Conservation (phyloP, 2,329 filamentous ascomycete species). For the Graphilbum ipis-grandicollis region DNA sequence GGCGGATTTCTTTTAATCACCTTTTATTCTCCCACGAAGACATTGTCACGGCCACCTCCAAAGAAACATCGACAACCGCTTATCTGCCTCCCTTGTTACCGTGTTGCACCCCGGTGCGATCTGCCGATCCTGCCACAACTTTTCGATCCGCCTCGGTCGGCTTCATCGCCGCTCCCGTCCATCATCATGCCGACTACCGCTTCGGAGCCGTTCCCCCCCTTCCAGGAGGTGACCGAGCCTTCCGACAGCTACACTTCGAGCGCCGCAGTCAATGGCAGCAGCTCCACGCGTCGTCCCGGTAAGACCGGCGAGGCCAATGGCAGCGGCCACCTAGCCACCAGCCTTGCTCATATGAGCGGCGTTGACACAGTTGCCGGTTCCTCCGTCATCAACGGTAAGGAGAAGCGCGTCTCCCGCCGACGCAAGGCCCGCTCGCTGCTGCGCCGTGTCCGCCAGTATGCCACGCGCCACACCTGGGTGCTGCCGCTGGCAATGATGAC, state of each 20-base stretch:
- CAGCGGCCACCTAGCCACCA: conserved; percentile 34
- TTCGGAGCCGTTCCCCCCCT: conserved; percentile 37
- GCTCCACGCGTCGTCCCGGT: conserved; percentile 26
- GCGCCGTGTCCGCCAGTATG: conserved; percentile 32
- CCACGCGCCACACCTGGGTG: conserved; percentile 41
- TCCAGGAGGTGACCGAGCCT: conserved; percentile 16
- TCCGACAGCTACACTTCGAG: neutral
- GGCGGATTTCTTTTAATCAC: too few relatives aligned
- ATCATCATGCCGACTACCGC: conserved; percentile 10
- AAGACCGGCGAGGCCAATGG: conserved; percentile 39
- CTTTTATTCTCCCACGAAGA: too few relatives aligned
- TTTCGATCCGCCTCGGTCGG: too few relatives aligned
- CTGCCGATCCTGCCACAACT: too few relatives aligned
- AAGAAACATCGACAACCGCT: too few relatives aligned
- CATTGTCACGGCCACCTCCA: too few relatives aligned
- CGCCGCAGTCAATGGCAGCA: conserved; percentile 5
- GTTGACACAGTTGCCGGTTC: conserved; percentile 3
- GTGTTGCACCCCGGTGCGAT: too few relatives aligned
- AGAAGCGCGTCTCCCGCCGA: conserved; percentile 32
- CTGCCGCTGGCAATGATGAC: conserved; percentile 51
- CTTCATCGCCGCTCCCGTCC: too few relatives aligned
- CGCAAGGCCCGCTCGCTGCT: conserved; percentile 35
- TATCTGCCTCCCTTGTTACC: too few relatives aligned
- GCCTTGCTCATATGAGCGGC: conserved; percentile 24
- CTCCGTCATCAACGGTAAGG: conserved; percentile 6